Evolutionary conservation across 441 rosid genomes (phyloP), one percentile per base, ranked within the genome.

Genomic region (Macaranga tanarius): DNA sequence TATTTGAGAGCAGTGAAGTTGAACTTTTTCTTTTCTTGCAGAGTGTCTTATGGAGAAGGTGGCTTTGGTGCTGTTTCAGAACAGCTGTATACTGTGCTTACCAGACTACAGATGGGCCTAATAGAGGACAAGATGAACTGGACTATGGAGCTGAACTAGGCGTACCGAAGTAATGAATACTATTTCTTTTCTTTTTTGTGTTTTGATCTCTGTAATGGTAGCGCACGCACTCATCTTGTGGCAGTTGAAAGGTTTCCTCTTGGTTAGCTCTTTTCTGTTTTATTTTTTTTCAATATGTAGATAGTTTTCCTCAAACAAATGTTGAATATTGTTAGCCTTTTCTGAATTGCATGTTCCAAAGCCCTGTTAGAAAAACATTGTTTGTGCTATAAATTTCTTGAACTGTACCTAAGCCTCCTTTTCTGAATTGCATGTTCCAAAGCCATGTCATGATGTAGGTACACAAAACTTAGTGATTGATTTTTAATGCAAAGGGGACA

Each of bases 41-140:
- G 96, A 85, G 84, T 83, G 55, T 45, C 90, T 31, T 95, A 91
- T n/a, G 92, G 81, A 56, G 84, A 80, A 71, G 90, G 84, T 15
- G 88, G 90, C 71, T 88, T 91, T 11, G 98, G 99, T 70, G 83
- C 77, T 4, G 87, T 91, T 20, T 78, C 97, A 1, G 72, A 90
- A 79, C 80, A 82, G 71, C 84, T 95, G 25, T 91, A 90, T 73
- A 83, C 89, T 0, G 85, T 79, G 64, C 92, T 95, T 66, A 91
- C 99, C 51, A 86, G 86, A 72, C 89, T 92, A 52, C 99, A 92
- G 84, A 92, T 95, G 99, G 98, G 98, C 71, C 90, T 90, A 40
- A 80, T 34, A 26, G 93, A 89, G 28, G 97, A 95, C 87, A 83
- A 77, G 75, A 88, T 91, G 99, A 84, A 83, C n/a, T 95, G 99